Conservation (phyloP, 2,329 filamentous ascomycete species). For the Cordyceps cateniannulata region DNA sequence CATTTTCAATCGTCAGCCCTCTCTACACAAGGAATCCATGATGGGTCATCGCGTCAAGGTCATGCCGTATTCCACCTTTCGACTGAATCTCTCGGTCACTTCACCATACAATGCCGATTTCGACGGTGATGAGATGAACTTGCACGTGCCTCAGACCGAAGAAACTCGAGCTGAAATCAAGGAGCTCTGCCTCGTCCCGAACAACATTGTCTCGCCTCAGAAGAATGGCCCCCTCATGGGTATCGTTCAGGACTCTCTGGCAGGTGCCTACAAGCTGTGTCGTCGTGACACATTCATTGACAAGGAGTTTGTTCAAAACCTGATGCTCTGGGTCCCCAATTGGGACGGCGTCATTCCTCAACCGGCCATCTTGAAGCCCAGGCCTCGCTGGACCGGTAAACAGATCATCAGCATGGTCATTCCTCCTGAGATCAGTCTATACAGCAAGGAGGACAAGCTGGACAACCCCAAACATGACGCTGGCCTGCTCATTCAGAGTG, state of each 20-base stretch:
- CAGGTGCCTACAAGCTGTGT: slow-evolving; percentile 94
- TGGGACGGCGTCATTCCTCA: slow-evolving; percentile 95
- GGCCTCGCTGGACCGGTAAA: slow-evolving; percentile 94
- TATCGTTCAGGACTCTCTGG: slow-evolving; percentile 96
- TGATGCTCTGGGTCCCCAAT: slow-evolving; percentile 93
- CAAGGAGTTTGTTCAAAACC: slow-evolving; percentile 90
- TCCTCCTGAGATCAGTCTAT: slow-evolving; percentile 76
- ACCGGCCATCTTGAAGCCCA: slow-evolving; percentile 89
- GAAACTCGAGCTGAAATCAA: slow-evolving; percentile 93
- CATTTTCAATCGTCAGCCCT: slow-evolving; percentile 99
- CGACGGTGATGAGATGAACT: slow-evolving; percentile 99
- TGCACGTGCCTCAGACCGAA: slow-evolving; percentile 97
- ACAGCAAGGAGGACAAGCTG: slow-evolving; percentile 56
- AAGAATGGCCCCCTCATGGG: slow-evolving; percentile 97
- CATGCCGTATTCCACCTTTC: slow-evolving; percentile 98
- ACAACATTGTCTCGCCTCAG: slow-evolving; percentile 97
- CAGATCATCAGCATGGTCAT: slow-evolving; percentile 94
- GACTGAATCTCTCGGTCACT: slow-evolving; percentile 93
- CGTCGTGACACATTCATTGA: slow-evolving; percentile 86
- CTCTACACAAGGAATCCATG: slow-evolving; percentile 99
- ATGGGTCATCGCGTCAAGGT: slow-evolving; percentile 97
- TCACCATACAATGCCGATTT: slow-evolving; percentile 99
- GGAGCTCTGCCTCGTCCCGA: slow-evolving; percentile 93
- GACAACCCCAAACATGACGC: slow-evolving; percentile 64
- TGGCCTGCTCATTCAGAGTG: slow-evolving; percentile 75